These are phyloP conservation scores for Eutrema japonicum DNA, from an alignment of 345 rosid species.

Conservation along the genomic window DNA sequence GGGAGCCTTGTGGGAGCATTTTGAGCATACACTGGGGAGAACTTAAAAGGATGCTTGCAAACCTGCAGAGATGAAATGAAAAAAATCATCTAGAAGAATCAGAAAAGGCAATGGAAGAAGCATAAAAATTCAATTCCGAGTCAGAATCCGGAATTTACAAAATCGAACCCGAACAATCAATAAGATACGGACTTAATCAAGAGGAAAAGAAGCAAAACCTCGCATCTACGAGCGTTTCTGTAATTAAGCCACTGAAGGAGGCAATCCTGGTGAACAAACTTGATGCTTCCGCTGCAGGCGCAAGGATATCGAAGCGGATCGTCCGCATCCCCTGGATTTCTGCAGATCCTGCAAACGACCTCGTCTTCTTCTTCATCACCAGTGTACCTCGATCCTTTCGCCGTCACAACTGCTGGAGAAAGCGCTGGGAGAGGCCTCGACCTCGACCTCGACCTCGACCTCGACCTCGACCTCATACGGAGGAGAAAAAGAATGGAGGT, in stretches of 20 bases:
- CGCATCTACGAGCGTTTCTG: conserved; percentile 98
- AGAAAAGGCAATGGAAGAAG: neutral
- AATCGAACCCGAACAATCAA: neutral
- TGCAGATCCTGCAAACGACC: conserved; percentile 97
- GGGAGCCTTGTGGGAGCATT: conserved; percentile 98
- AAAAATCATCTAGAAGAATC: conserved; percentile 2
- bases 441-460: too few relatives aligned
- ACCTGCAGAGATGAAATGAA: conserved; percentile 51
- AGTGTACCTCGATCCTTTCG: conserved; percentile 24
- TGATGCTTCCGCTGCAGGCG: conserved; percentile 96
- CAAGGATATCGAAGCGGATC: conserved; percentile 93
- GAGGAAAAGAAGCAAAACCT: conserved; percentile 54
- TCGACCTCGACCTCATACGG: too few relatives aligned
- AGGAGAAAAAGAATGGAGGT: too few relatives aligned
- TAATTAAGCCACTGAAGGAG: conserved; percentile 97
- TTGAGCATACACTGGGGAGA: conserved; percentile 95
- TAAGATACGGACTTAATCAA: neutral
- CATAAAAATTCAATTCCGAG: too few relatives aligned
- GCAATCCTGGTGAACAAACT: conserved; percentile 95
- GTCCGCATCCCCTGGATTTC: conserved; percentile 91
- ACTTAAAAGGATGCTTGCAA: conserved; percentile 92
- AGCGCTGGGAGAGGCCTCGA: conserved; percentile 23
- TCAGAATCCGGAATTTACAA: neutral
- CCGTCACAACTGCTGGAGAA: conserved; percentile 22
- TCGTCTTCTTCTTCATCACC: conserved; percentile 87